Conservation (phyloP, 768 basidiomycete genomes). For the Termitomyces sp. region DNA sequence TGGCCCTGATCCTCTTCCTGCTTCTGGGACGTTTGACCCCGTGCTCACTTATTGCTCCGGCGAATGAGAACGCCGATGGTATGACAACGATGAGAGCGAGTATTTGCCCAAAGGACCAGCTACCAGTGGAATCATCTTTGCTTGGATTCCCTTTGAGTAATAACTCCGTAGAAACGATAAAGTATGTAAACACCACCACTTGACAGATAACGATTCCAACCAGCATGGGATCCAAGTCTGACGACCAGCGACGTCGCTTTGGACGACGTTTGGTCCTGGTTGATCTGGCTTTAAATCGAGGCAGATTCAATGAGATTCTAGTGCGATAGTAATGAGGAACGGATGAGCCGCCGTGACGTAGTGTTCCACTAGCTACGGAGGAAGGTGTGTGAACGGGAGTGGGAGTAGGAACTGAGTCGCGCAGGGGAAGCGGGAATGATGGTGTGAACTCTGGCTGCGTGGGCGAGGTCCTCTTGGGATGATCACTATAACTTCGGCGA, state of each 20-base stretch:
- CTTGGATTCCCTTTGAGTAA: slow-evolving; percentile 28
- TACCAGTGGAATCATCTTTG: slow-evolving; percentile 16
- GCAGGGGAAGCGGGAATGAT: neutral
- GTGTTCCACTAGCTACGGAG: neutral
- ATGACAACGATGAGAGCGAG: slow-evolving; percentile 37
- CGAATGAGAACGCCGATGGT: slow-evolving; percentile 33
- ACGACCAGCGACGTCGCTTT: slow-evolving; percentile 29
- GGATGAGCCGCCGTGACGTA: neutral
- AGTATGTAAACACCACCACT: slow-evolving; percentile 34
- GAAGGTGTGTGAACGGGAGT: neutral
- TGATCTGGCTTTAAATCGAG: slow-evolving; percentile 1
- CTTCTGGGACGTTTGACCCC: slow-evolving; percentile 27
- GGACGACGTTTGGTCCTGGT: slow-evolving; percentile 21
- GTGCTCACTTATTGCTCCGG: slow-evolving; percentile 27
- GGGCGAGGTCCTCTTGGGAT: neutral
- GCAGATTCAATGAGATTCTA: neutral
- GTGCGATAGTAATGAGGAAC: neutral
- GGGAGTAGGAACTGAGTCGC: neutral
- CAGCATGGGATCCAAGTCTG: slow-evolving; percentile 36
- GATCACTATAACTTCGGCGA: slow-evolving; percentile 15
- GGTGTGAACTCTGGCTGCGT: neutral
- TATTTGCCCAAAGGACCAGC: slow-evolving; percentile 42
- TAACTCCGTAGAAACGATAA: slow-evolving; percentile 36
- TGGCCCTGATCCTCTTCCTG: slow-evolving; percentile 13
- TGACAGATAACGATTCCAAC: slow-evolving; percentile 36